Percentiles rank a stretch among this genome's conserved stretches.
These are phyloP conservation scores for Fonsecaea erecta DNA, from an alignment of 2,329 filamentous ascomycete species.

Conservation along the genomic window DNA sequence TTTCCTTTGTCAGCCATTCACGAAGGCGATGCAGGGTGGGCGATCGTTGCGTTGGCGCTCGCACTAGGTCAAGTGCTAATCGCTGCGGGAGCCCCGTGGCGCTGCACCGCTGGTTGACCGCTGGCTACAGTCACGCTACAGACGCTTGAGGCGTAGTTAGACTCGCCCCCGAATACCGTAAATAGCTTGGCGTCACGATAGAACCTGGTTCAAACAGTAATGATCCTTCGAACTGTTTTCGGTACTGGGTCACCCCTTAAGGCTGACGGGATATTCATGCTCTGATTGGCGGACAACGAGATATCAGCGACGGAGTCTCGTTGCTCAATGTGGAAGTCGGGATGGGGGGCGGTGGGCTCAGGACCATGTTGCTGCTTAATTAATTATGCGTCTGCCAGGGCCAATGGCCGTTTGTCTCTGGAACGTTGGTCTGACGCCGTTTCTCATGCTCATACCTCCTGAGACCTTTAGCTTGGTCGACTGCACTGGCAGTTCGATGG, in stretches of 20 bases:
- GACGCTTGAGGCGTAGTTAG: constrained; percentile 10
- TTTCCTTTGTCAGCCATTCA: constrained; percentile 21
- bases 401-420: constrained; percentile 2
- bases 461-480: neutral
- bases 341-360: neutral
- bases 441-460: neutral
- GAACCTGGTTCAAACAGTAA: constrained; percentile 7
- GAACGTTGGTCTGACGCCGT: constrained; percentile 3
- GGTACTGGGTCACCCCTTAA: constrained; percentile 19
- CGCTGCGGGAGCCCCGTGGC: constrained; percentile 13
- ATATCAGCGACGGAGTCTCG: neutral
- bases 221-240: constrained; percentile 23
- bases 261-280: constrained; percentile 27
- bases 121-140: constrained; percentile 1
- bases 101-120: constrained; percentile 8
- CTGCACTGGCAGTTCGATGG: neutral
- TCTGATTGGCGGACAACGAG: constrained; percentile 26
- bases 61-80: neutral
- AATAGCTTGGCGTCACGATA: constrained; percentile 5
- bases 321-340: constrained; percentile 26
- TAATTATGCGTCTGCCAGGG: constrained; percentile 6
- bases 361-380: constrained; percentile 4
- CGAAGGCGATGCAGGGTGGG: constrained; percentile 18
- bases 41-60: constrained; percentile 25
- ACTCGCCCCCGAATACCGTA: constrained; percentile 22